Percentiles rank a stretch among this genome's conserved stretches.
These are phyloP conservation scores for Solanum bukasovii DNA, from an alignment of 257 asterid species.

Conservation along the genomic window DNA sequence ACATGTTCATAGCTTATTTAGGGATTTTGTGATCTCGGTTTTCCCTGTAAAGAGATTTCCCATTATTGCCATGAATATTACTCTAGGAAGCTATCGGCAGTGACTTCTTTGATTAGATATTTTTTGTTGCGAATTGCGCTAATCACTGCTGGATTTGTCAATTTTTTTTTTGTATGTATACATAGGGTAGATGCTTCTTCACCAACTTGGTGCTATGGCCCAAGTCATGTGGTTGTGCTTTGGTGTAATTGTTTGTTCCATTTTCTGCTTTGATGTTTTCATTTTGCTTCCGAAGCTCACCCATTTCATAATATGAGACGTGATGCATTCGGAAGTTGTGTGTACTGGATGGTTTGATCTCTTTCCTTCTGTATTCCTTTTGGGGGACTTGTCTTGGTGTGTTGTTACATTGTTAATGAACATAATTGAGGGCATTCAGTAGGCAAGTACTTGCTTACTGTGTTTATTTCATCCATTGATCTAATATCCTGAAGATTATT, in stretches of 20 bases:
- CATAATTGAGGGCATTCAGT: not conserved
- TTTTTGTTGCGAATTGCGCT: not conserved
- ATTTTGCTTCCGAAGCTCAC: not conserved
- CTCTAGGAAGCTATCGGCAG: not conserved
- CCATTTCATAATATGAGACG: not conserved
- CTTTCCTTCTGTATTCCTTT: not conserved
- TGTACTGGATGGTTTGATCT: not conserved
- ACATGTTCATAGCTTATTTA: not conserved
- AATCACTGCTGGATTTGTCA: not conserved
- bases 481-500: not conserved
- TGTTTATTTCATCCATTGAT: not conserved
- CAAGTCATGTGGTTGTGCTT: not conserved
- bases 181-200: not conserved
- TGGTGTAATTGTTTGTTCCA: not conserved
- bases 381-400: not conserved
- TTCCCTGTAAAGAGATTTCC: not conserved
- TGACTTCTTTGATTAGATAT: not conserved
- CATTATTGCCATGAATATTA: not conserved
- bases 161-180: not conserved
- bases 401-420: not conserved
- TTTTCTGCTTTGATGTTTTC: not conserved
- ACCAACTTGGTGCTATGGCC: not conserved
- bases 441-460: not conserved
- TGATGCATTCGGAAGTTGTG: not conserved
- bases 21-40: not conserved